Evolutionary conservation across 768 basidiomycete species (phyloP).

Genomic region (Coprinopsis sp.): DNA sequence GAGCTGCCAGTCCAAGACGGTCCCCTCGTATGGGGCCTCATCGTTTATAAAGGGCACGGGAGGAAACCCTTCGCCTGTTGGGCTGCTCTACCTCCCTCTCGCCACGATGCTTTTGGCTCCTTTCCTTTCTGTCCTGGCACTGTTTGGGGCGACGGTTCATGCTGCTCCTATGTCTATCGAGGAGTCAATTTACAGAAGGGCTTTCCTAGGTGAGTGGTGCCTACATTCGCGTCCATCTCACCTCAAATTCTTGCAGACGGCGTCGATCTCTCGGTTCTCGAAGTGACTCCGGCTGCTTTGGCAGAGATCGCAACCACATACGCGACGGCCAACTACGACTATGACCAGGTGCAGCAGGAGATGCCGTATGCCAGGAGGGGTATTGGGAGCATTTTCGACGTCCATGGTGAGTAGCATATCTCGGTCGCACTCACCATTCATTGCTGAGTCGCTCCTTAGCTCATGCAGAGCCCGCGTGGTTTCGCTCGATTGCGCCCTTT

Average conservation of each 20-base stretch:
- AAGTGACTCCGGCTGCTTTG: neutral
- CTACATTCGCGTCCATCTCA: neutral
- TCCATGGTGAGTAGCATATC: neutral
- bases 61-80: no score
- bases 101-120: no score
- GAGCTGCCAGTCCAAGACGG: no score
- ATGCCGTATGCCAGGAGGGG: conserved; percentile 1
- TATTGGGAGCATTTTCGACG: conserved; percentile 8
- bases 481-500: conserved; percentile 23
- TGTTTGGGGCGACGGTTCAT: no score
- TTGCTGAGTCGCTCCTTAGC: neutral
- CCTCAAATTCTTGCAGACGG: conserved; percentile 3
- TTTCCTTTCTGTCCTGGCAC: no score
- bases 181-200: no score
- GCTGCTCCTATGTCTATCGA: no score
- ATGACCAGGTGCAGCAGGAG: neutral
- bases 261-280: conserved; percentile 8
- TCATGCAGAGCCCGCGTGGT: conserved; percentile 19
- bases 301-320: conserved; percentile 5
- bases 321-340: neutral
- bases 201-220: neutral
- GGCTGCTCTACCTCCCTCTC: no score
- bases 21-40: no score
- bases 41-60: no score
- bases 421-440: neutral